A percentile compares a stretch with the other conserved stretches of the same genome.
phyloP scores from a whole-genome alignment of 768 basidiomycete species.

The Amanita brunnescens region DNA sequence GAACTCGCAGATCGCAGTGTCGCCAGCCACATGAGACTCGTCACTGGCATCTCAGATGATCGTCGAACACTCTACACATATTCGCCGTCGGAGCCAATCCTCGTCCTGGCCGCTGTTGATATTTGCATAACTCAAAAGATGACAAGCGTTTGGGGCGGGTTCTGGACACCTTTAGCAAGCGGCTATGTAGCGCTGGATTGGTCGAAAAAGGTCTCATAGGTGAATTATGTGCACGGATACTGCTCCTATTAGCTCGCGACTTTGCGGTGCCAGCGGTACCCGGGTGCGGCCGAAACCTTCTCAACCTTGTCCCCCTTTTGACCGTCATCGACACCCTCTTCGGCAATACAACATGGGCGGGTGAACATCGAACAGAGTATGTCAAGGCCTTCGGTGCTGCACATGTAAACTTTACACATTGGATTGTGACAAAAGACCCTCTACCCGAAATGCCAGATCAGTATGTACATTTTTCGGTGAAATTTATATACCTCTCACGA shows the following conservation, averaged over 20 bases:
- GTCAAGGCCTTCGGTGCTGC: background rate
- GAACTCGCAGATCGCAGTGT: background rate
- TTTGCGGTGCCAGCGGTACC: background rate
- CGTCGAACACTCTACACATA: background rate
- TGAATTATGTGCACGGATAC: background rate
- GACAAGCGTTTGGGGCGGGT: background rate
- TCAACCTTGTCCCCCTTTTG: background rate
- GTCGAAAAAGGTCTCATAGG: background rate
- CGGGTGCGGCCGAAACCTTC: background rate
- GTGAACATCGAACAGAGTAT: background rate
- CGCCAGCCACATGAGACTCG: background rate
- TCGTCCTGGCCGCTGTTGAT: background rate
- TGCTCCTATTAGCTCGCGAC: background rate
- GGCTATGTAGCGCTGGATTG: background rate
- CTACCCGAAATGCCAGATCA: background rate
- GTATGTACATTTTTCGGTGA: background rate
- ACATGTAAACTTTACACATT: conserved; percentile 1
- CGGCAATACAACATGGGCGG: background rate
- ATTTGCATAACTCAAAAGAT: background rate
- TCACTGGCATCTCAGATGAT: background rate
- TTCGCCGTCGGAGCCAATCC: conserved; percentile 1
- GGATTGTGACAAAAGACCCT: background rate
- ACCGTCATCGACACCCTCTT: background rate
- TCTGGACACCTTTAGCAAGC: background rate
- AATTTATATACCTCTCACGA: background rate